phyloP scores from a whole-genome alignment of 2,329 filamentous ascomycete genomes.

The Cytospora leucostoma region DNA sequence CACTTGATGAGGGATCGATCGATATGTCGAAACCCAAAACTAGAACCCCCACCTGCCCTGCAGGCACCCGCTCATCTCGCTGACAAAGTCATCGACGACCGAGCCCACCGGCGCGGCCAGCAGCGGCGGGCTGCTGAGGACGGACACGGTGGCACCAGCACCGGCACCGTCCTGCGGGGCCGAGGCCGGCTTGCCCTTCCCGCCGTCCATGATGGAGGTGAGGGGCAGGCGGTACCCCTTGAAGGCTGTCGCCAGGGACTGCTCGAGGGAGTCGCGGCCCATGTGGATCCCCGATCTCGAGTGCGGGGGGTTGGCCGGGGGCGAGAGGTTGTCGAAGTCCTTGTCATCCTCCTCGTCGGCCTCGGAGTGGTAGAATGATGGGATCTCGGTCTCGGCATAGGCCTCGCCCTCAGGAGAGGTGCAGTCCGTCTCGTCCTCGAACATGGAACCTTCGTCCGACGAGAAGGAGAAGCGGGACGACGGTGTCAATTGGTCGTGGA shows the following conservation, averaged over 20 bases:
- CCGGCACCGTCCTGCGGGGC: not conserved
- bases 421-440: constrained; percentile 32
- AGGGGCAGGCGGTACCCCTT: constrained; percentile 53
- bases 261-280: constrained; percentile 30
- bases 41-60: constrained; percentile 11
- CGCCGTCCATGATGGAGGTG: constrained; percentile 31
- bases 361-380: constrained; percentile 49
- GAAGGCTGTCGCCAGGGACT: constrained; percentile 35
- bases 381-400: constrained; percentile 41
- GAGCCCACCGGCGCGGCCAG: constrained; percentile 41
- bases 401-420: constrained; percentile 41
- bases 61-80: constrained; percentile 21
- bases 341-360: constrained; percentile 42
- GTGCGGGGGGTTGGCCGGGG: constrained; percentile 39
- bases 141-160: constrained; percentile 9
- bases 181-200: constrained; percentile 31
- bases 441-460: constrained; percentile 36
- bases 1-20: no score
- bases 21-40: no score
- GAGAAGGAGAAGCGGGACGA: constrained; percentile 35
- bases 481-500: constrained; percentile 33
- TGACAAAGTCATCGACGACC: constrained; percentile 44
- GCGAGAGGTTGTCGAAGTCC: constrained; percentile 39
- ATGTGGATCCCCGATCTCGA: constrained; percentile 30
- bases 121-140: constrained; percentile 30